Evolutionary conservation across 768 basidiomycete species (phyloP).

Genomic region (Suillus alpinus): DNA sequence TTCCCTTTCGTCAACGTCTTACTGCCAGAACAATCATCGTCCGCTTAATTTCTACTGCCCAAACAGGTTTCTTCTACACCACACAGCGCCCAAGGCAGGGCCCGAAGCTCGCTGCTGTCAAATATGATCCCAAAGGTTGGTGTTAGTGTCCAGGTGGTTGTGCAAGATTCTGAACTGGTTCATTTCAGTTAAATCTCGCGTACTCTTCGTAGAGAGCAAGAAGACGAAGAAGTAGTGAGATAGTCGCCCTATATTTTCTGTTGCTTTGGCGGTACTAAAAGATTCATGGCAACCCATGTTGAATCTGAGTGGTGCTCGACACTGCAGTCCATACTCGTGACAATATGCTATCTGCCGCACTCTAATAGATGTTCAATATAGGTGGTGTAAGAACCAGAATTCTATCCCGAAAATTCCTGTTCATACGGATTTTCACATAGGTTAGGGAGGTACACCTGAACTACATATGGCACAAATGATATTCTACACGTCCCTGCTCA

Average conservation of each 20-base stretch:
- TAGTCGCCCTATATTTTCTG: background rate
- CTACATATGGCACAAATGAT: background rate
- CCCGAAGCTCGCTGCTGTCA: conserved; percentile 84
- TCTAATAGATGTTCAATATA: background rate
- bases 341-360: background rate
- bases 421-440: background rate
- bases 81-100: conserved; percentile 71
- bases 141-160: conserved; percentile 3
- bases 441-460: background rate
- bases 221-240: conserved; percentile 59
- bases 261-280: background rate
- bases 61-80: conserved; percentile 91
- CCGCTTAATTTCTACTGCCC: conserved; percentile 85
- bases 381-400: background rate
- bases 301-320: background rate
- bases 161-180: conserved; percentile 1
- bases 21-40: conserved; percentile 72
- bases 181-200: conserved; percentile 58
- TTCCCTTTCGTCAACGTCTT: background rate
- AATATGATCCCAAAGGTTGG: conserved; percentile 86
- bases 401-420: background rate
- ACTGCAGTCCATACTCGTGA: no score
- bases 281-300: background rate
- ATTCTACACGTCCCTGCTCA: background rate
- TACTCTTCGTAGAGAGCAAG: conserved; percentile 77